Conservation (phyloP, 2,329 filamentous ascomycete species). For the Orbilia oligospora region DNA sequence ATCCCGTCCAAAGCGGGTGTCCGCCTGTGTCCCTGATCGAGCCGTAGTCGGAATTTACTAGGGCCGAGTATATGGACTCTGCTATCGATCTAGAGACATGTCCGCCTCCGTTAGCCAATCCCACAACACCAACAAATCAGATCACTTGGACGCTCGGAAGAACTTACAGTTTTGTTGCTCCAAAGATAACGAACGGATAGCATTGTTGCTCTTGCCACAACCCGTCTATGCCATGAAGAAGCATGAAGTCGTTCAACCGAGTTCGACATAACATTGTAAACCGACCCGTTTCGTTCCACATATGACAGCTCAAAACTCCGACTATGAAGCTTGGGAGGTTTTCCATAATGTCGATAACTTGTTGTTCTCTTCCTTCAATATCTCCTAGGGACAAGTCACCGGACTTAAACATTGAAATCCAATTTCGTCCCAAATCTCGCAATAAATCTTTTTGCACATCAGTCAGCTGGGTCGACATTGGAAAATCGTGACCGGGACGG, state of each 20-base stretch:
- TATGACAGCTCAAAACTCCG: constrained; percentile 55
- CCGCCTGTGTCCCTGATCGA: constrained; percentile 59
- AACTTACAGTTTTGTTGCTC: constrained; percentile 57
- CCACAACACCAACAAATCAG: constrained; percentile 5
- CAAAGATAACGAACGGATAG: constrained; percentile 59
- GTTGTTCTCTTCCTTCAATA: constrained; percentile 48
- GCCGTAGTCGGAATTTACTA: constrained; percentile 58
- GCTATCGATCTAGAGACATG: constrained; percentile 50
- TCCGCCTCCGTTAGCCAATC: constrained; percentile 33
- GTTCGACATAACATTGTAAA: constrained; percentile 60
- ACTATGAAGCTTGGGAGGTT: constrained; percentile 56
- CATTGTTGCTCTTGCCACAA: constrained; percentile 58
- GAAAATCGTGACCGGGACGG: constrained; percentile 54
- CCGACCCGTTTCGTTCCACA: constrained; percentile 59
- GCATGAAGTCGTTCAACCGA: constrained; percentile 58
- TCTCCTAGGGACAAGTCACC: constrained; percentile 51
- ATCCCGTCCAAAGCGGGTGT: constrained; percentile 59
- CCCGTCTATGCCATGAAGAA: constrained; percentile 59
- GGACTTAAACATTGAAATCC: constrained; percentile 60
- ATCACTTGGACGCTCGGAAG: not conserved
- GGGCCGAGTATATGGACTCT: constrained; percentile 56
- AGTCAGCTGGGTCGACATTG: constrained; percentile 60
- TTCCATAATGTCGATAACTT: constrained; percentile 57
- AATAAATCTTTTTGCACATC: constrained; percentile 61
- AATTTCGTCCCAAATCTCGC: constrained; percentile 58